These are phyloP conservation scores for Lactifluus echinatus DNA, from an alignment of 768 basidiomycete species.

Conservation along the genomic window DNA sequence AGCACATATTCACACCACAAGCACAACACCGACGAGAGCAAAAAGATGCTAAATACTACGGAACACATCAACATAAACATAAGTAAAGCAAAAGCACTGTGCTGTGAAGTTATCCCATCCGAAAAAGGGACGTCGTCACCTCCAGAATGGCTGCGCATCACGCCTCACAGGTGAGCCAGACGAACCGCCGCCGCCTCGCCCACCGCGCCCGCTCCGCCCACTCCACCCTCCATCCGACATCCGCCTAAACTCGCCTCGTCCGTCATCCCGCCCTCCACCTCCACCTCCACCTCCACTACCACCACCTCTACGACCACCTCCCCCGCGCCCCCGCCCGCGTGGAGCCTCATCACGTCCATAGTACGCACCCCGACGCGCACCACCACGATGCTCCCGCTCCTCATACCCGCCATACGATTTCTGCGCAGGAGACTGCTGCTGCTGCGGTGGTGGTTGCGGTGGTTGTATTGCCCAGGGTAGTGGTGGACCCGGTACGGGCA, in stretches of 20 bases:
- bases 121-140: too few relatives aligned
- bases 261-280: neutral
- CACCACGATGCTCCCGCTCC: slow-evolving; percentile 4
- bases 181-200: neutral
- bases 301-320: neutral
- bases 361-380: slow-evolving; percentile 6
- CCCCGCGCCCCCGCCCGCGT: slow-evolving; percentile 3
- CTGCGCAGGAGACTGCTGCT: neutral
- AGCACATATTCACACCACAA: too few relatives aligned
- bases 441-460: neutral
- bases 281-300: neutral
- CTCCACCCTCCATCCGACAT: slow-evolving; percentile 9
- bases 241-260: neutral
- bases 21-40: too few relatives aligned
- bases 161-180: slow-evolving; percentile 9
- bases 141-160: slow-evolving; percentile 5
- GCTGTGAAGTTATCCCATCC: too few relatives aligned
- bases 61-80: neutral
- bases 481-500: neutral
- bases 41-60: too few relatives aligned
- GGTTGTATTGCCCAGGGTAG: neutral
- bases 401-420: slow-evolving; percentile 6
- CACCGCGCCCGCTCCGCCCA: neutral
- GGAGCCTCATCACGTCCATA: neutral
- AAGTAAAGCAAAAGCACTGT: neutral